Base-by-base conservation (phyloP, 2,329 filamentous ascomycete species). In the Penicillium sp. region DNA sequence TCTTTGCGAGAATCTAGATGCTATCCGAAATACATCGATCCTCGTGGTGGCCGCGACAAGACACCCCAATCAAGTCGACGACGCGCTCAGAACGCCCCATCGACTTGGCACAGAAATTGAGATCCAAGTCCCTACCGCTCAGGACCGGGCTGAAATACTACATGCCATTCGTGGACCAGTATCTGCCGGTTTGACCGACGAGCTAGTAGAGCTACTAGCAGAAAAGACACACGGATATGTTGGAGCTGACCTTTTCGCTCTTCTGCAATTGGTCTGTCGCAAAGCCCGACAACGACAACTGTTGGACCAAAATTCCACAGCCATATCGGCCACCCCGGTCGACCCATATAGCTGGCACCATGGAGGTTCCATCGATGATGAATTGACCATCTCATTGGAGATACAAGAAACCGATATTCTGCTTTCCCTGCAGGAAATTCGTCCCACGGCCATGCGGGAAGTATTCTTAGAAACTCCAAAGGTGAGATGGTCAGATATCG, bases 381-480 rank as follows among this genome's bases (percentile, higher is more conserved):
- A 68, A 59, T 29, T 45, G 61, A 27, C 59, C 61, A 45, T 67
- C 57, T 54, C 62, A 21, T 55, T 77, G 31, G 55, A 65, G 23
- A 75, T 77, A 38, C 60, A 62, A 27, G 74, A 76, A 48, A 45
- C 58, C 6, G 76, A 77, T 55, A 64, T 77, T 46, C 33, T 71
- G 34, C 65, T 68, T 39, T 90, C 91, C 1, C 80, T 93, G 36
- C 80, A 83, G 38, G 77, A 84, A 54, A 86, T 92, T n/a, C 83
- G 85, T 11, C 91, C 93, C 1, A 92, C 89, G 1, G 90, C 91
- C 4, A 93, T 97, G 84, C 87, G 91, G 63, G 92, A 95, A 69
- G 87, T 96, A 54, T 91, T 94, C 70, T 81, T 97, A 46, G 90
- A 95, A 69, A 92, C 91, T 9, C 92, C 92, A 0, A 92, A 89